Percentiles rank a stretch among this genome's conserved stretches.
Evolutionary conservation across 2,329 filamentous ascomycete species (phyloP).

Genomic region (Epichloe glyceriae): DNA sequence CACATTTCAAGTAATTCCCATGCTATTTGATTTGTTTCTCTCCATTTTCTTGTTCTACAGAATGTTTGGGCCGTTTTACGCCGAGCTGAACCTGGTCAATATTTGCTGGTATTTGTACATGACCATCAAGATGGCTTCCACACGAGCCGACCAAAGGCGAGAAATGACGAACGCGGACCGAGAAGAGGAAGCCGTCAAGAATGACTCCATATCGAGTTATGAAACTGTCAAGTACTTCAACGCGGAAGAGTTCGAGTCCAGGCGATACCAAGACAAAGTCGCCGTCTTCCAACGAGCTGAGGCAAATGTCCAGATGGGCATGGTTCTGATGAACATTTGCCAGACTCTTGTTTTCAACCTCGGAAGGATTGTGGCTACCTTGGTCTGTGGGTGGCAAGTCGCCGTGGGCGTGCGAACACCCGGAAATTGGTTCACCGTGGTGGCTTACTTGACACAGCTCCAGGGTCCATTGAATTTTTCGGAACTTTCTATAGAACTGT

Average conservation of each 20-base stretch:
- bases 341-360: constrained; percentile 72
- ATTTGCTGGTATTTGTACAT: constrained; percentile 95
- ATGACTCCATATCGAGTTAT: constrained; percentile 97
- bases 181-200: constrained; percentile 95
- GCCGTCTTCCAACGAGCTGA: constrained; percentile 60
- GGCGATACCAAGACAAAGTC: constrained; percentile 59
- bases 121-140: constrained; percentile 91
- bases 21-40: constrained; percentile 79
- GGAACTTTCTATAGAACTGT: constrained; percentile 94
- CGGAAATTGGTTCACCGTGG: constrained; percentile 58
- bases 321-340: constrained; percentile 69
- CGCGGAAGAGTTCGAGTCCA: constrained; percentile 67
- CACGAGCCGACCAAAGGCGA: constrained; percentile 77
- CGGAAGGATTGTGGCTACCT: constrained; percentile 57
- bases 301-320: constrained; percentile 61
- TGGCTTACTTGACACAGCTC: constrained; percentile 69
- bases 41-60: constrained; percentile 68
- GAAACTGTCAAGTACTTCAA: constrained; percentile 92
- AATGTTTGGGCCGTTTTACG: constrained; percentile 55
- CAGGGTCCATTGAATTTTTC: constrained; percentile 77
- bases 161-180: constrained; percentile 92
- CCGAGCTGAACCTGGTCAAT: constrained; percentile 76
- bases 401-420: constrained; percentile 50
- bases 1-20: constrained; percentile 89
- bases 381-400: constrained; percentile 68